Percentiles rank a stretch among this genome's conserved stretches.
Evolutionary conservation across 495 filamentous ascomycete genomes (phyloP).

Genomic region (Penicilliopsis zonata): DNA sequence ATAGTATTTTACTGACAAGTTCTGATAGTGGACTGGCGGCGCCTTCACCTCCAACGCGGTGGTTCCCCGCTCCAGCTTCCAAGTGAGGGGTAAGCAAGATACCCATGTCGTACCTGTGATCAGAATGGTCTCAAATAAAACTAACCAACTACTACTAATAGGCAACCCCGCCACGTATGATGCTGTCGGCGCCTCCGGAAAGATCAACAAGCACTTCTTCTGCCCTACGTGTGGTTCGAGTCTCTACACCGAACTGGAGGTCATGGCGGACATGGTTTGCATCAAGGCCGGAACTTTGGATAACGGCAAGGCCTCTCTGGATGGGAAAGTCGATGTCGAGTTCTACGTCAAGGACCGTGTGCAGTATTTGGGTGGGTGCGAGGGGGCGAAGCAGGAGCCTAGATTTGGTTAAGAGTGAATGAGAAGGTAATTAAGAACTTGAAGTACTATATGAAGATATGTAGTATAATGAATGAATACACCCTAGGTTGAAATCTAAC

Average conservation of each 20-base stretch:
- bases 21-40: slow-evolving; percentile 30
- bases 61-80: slow-evolving; percentile 27
- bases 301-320: slow-evolving; percentile 20
- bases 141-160: slow-evolving; percentile 1
- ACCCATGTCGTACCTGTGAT: neutral
- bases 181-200: slow-evolving; percentile 23
- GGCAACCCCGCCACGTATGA: slow-evolving; percentile 27
- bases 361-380: slow-evolving; percentile 16
- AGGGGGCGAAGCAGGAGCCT: slow-evolving; percentile 34
- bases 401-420: slow-evolving; percentile 11
- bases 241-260: slow-evolving; percentile 33
- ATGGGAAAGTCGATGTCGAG: slow-evolving; percentile 27
- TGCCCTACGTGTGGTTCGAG: slow-evolving; percentile 30
- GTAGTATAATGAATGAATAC: too few relatives aligned
- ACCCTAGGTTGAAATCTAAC: too few relatives aligned
- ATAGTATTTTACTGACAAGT: neutral
- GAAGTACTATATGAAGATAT: too few relatives aligned
- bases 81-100: slow-evolving; percentile 20
- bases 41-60: slow-evolving; percentile 37
- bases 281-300: slow-evolving; percentile 33
- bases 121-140: neutral
- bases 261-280: slow-evolving; percentile 32
- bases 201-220: slow-evolving; percentile 39
- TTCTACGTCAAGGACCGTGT: slow-evolving; percentile 34
- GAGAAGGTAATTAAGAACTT: too few relatives aligned